Conservation (phyloP, 805 yeast species). For the Blastobotrys attinorum region DNA sequence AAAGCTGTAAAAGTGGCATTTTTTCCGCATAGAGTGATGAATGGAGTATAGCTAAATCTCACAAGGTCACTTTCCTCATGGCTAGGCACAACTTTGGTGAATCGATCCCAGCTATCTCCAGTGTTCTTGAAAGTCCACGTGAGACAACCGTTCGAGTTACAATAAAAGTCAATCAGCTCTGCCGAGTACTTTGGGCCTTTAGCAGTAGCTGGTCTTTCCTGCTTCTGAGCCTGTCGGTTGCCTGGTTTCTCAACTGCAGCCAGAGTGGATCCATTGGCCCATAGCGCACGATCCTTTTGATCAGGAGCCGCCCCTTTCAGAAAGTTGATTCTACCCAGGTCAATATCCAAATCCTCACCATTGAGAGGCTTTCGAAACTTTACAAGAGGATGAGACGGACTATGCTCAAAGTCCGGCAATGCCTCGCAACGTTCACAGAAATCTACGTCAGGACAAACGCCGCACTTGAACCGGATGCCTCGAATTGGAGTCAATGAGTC, state of each 20-base stretch:
- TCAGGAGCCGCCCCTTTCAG: not conserved
- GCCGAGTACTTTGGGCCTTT: not conserved
- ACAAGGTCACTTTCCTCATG: not conserved
- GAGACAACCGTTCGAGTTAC: constrained; percentile 1
- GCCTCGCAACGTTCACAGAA: constrained; percentile 31
- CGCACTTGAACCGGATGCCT: constrained; percentile 42
- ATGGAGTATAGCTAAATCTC: constrained; percentile 1
- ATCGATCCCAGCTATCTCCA: constrained; percentile 15
- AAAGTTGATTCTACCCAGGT: not conserved
- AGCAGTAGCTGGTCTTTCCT: not conserved
- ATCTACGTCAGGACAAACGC: constrained; percentile 36
- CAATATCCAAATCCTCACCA: not conserved
- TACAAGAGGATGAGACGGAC: constrained; percentile 18
- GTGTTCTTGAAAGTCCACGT: constrained; percentile 9
- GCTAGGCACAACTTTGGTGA: constrained; percentile 4
- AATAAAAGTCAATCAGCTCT: not conserved
- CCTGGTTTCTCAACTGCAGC: not conserved
- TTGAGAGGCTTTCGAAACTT: constrained; percentile 27
- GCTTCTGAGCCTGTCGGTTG: not conserved
- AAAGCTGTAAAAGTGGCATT: constrained; percentile 7
- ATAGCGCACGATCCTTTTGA: too few species aligned
- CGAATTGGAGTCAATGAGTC: constrained; percentile 15
- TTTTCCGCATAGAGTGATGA: constrained; percentile 1
- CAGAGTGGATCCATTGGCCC: not conserved
- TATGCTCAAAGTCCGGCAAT: constrained; percentile 13